phyloP scores from a whole-genome alignment of 768 basidiomycete species.

The Lentinula aciculospora region DNA sequence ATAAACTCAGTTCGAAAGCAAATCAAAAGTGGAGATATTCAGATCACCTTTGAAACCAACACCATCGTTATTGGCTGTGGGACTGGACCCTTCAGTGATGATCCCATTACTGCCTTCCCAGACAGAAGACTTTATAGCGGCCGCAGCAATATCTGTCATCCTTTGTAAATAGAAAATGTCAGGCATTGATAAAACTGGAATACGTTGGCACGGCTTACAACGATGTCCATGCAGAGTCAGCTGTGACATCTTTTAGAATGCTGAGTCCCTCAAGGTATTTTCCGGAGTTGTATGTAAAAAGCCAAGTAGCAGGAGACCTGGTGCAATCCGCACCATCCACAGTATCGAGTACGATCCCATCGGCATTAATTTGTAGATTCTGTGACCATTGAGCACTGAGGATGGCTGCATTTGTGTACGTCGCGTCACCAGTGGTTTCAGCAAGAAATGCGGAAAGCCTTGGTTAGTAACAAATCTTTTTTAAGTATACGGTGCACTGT shows the following conservation, averaged over 20 bases:
- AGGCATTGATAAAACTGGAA: conserved; percentile 9
- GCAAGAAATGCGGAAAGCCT: conserved; percentile 47
- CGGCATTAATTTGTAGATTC: conserved; percentile 34
- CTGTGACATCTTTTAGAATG: conserved; percentile 36
- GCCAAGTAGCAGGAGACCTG: conserved; percentile 36
- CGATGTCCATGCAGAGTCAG: conserved; percentile 32
- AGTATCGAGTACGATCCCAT: conserved; percentile 40
- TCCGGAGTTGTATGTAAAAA: conserved; percentile 52
- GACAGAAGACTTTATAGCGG: conserved; percentile 33
- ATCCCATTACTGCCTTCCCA: conserved; percentile 48
- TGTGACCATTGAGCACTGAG: conserved; percentile 45
- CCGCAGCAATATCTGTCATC: conserved; percentile 30
- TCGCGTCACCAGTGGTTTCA: conserved; percentile 36
- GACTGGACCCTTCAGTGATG: conserved; percentile 45
- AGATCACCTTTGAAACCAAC: conserved; percentile 47
- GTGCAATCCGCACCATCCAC: conserved; percentile 42
- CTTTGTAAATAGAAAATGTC: conserved; percentile 14
- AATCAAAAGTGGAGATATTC: background rate
- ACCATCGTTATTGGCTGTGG: conserved; percentile 34
- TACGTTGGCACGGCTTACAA: conserved; percentile 26
- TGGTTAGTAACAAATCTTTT: background rate
- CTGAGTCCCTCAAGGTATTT: conserved; percentile 49
- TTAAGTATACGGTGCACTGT: background rate
- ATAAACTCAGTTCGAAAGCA: background rate
- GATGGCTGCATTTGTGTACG: conserved; percentile 41